Evolutionary conservation across 2,329 filamentous ascomycete genomes (phyloP).

Genomic region (Epichloe scottii): DNA sequence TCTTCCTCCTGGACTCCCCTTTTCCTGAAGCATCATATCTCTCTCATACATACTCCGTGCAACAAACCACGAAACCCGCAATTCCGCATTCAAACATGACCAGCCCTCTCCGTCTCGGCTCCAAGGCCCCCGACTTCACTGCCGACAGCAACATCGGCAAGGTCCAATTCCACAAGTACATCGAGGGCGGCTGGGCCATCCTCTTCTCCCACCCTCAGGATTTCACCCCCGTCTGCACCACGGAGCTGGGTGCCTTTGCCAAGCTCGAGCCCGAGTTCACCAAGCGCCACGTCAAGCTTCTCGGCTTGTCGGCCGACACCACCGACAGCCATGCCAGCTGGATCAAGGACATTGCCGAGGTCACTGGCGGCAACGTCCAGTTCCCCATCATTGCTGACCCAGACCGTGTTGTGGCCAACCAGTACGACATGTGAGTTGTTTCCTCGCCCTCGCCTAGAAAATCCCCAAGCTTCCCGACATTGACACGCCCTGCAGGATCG

Average conservation of each 20-base stretch:
- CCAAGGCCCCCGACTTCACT: slow-evolving; percentile 66
- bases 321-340: slow-evolving; percentile 73
- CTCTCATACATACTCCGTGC: no score
- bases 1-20: not conserved
- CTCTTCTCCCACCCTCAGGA: slow-evolving; percentile 81
- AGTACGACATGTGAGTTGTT: slow-evolving; percentile 64
- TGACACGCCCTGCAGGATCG: slow-evolving; percentile 38
- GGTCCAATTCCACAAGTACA: slow-evolving; percentile 74
- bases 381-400: slow-evolving; percentile 80
- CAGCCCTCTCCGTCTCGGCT: slow-evolving; percentile 47
- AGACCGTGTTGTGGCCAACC: slow-evolving; percentile 59
- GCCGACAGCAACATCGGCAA: slow-evolving; percentile 67
- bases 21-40: not conserved
- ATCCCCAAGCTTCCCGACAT: no score
- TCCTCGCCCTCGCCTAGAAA: not conserved
- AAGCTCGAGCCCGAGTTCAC: slow-evolving; percentile 81
- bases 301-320: slow-evolving; percentile 80
- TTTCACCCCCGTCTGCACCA: slow-evolving; percentile 92
- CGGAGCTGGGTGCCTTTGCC: slow-evolving; percentile 85
- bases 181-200: slow-evolving; percentile 67
- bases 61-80: not conserved
- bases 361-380: slow-evolving; percentile 53
- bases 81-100: slow-evolving; percentile 15
- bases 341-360: slow-evolving; percentile 82
- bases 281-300: slow-evolving; percentile 80